phyloP scores from a whole-genome alignment of 192 early-diverging fungal species.

The Coemansia sp. region DNA sequence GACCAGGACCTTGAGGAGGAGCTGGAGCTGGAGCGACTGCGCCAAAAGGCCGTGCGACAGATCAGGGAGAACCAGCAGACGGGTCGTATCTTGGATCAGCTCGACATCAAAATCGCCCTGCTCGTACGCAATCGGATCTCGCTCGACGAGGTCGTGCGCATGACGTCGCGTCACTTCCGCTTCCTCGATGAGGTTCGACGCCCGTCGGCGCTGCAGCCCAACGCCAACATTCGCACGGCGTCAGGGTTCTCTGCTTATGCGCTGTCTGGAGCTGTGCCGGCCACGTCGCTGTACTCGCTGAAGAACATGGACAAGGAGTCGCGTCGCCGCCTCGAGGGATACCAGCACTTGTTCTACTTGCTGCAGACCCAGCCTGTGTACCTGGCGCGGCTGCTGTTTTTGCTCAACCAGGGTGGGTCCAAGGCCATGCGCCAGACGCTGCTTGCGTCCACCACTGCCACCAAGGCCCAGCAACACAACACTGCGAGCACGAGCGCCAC shows the following conservation, averaged over 20 bases:
- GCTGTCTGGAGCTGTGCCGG: constrained; percentile 45
- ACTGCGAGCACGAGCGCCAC: background rate
- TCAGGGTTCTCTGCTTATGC: constrained; percentile 53
- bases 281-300: constrained; percentile 59
- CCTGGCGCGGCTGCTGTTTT: constrained; percentile 82
- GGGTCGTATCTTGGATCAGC: constrained; percentile 75
- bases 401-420: constrained; percentile 80
- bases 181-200: constrained; percentile 53
- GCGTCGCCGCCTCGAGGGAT: constrained; percentile 70
- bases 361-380: constrained; percentile 96
- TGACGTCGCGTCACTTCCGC: constrained; percentile 53
- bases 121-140: constrained; percentile 94
- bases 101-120: constrained; percentile 96
- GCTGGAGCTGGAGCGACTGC: constrained; percentile 78
- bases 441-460: constrained; percentile 6
- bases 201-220: constrained; percentile 33
- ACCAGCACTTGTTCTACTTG: constrained; percentile 94
- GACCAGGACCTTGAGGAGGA: constrained; percentile 95
- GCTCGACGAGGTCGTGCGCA: constrained; percentile 86
- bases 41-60: constrained; percentile 80
- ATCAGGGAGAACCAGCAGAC: constrained; percentile 88
- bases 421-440: constrained; percentile 50
- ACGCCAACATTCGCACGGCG: constrained; percentile 14
- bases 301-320: constrained; percentile 86
- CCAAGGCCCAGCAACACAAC: background rate